Evolutionary conservation across 805 yeast species (phyloP), one percentile per base, ranked within the genome.

Genomic region (Schwanniomyces polymorphus): DNA sequence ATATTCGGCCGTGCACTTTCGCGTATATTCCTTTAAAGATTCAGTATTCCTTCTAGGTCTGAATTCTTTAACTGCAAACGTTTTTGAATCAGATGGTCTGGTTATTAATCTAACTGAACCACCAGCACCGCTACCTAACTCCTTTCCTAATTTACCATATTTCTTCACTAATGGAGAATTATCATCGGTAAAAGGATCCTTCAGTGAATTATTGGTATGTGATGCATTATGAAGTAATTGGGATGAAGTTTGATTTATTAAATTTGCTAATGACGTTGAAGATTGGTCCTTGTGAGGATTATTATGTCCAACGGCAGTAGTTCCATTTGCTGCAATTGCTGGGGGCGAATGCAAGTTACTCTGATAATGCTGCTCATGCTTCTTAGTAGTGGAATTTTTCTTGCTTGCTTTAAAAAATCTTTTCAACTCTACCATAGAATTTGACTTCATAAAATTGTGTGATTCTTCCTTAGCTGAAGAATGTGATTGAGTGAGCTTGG

Each of bases 41-140:
- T 91, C 97, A 46, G 80, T 80, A 37, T 79, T 76, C 53, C 85
- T 84, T 60, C 85, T 82, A 14, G 88, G 80, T 53, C 97, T 79
- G 63, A 91, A 91, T 66, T 91, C 97, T 65, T 91, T 91, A 21
- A 91, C 97, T 0, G 97, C 97, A 74, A 89, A 91, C 1, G 88
- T 79, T 57, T 82, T 79, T 27, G 74, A 70, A 67, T 91, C 97
- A 1, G 79, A 66, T 4, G 79, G 67, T 55, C 96, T 70, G 44
- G 76, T 84, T 40, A 89, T 85, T 42, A 91, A 73, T 58, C 84
- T 82, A 28, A 91, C 97, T 12, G 86, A 79, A 4, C 97, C 97
- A 42, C 97, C 97, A 2, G 97, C 97, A 45, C 97, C 97, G 17
- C 94, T 94, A 46, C 97, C 97, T 41, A 91, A 75, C 48, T 81